A percentile compares a stretch with the other conserved stretches of the same genome.
These are phyloP conservation scores for Setaria viridis DNA, from an alignment of 202 grass and related monocot genomes.

Conservation along the genomic window DNA sequence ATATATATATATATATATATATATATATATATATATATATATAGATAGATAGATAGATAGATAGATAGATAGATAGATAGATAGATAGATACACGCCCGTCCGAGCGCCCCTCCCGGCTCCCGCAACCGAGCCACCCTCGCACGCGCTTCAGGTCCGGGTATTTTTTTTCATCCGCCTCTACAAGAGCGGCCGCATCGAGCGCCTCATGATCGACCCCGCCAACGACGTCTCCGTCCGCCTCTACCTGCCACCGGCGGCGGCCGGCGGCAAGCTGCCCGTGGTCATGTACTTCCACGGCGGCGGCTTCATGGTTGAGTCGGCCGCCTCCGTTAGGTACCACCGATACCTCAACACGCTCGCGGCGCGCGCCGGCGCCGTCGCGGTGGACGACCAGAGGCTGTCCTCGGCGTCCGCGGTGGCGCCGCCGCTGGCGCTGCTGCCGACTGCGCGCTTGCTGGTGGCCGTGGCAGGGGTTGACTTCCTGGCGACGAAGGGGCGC, in stretches of 20 bases:
- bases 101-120: no score
- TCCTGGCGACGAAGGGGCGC: slow-evolving; percentile 57
- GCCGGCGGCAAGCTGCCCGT: slow-evolving; percentile 53
- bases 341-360: slow-evolving; percentile 58
- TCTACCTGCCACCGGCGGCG: slow-evolving; percentile 52
- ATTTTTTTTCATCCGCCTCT: slow-evolving; percentile 67
- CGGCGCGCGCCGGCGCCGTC: slow-evolving; percentile 37
- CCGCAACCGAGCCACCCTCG: no score
- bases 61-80: no score
- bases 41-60: no score
- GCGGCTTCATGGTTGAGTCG: slow-evolving; percentile 71
- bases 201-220: slow-evolving; percentile 51
- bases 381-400: slow-evolving; percentile 62
- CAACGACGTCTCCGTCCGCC: slow-evolving; percentile 56
- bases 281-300: slow-evolving; percentile 78
- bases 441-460: slow-evolving; percentile 50
- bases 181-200: slow-evolving; percentile 68
- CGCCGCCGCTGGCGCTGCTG: slow-evolving; percentile 41
- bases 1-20: no score
- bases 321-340: slow-evolving; percentile 53
- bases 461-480: slow-evolving; percentile 62
- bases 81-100: no score
- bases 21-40: no score
- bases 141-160: no score
- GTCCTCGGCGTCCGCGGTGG: slow-evolving; percentile 36